Conservation (phyloP, 1,284 basidiomycete genomes). For the Trichosporon inkin region DNA sequence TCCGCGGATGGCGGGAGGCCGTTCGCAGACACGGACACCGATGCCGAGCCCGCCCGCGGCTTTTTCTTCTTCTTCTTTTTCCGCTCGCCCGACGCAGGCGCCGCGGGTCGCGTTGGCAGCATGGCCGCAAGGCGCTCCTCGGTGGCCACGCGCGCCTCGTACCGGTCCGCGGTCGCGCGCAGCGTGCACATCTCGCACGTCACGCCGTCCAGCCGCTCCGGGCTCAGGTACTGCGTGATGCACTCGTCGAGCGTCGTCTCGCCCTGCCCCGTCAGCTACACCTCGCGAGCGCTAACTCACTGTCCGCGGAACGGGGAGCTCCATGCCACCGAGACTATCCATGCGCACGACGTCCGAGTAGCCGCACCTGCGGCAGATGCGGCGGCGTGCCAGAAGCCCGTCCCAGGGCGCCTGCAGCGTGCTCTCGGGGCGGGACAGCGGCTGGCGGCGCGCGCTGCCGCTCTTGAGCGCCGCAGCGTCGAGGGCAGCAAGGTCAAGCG, state of each 20-base stretch:
- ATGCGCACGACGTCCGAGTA: conserved; percentile 44
- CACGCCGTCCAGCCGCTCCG: conserved; percentile 52
- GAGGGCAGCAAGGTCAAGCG: conserved; percentile 12
- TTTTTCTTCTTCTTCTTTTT: conserved; percentile 21
- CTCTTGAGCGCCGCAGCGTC: neutral
- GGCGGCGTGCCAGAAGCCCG: conserved; percentile 44
- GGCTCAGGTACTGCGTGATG: conserved; percentile 50
- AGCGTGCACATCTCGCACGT: conserved; percentile 53
- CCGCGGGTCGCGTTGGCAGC: neutral
- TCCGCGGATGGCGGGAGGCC: neutral
- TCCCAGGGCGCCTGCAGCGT: conserved; percentile 46
- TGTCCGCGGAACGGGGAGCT: conserved; percentile 42
- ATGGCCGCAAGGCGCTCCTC: neutral
- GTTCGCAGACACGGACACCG: neutral
- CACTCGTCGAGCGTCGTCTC: conserved; percentile 49
- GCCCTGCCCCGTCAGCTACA: conserved; percentile 35
- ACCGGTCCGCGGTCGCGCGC: conserved; percentile 41
- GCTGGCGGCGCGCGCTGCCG: neutral
- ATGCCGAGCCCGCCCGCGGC: too few species aligned
- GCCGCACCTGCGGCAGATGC: conserved; percentile 45
- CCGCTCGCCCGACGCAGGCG: neutral
- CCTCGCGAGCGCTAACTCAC: conserved; percentile 28
- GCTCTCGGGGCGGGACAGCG: conserved; percentile 6
- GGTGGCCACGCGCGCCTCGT: conserved; percentile 30
- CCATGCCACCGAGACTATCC: conserved; percentile 48